These are phyloP conservation scores for Nothopassalora personata DNA, from an alignment of 2,329 filamentous ascomycete species.

Conservation along the genomic window DNA sequence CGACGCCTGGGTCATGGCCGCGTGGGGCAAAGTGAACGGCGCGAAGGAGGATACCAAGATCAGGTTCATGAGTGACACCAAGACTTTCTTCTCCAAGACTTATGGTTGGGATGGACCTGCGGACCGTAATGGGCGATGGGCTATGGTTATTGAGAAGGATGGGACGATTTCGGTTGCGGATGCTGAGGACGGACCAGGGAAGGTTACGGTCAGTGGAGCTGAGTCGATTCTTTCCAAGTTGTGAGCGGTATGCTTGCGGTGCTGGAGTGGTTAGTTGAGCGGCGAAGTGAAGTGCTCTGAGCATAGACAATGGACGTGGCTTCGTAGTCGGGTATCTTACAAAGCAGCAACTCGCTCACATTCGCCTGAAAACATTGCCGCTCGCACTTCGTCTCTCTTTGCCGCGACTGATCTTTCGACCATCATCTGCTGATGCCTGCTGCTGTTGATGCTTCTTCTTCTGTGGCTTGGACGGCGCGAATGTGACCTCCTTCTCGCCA, in stretches of 20 bases:
- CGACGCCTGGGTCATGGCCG: slow-evolving; percentile 72
- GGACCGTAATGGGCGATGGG: slow-evolving; percentile 71
- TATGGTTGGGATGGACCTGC: slow-evolving; percentile 68
- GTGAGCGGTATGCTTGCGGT: slow-evolving; percentile 4
- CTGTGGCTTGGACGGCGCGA: slow-evolving; percentile 55
- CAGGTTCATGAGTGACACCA: slow-evolving; percentile 71
- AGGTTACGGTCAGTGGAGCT: slow-evolving; percentile 42
- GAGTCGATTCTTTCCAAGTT: slow-evolving; percentile 26
- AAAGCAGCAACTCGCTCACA: slow-evolving; percentile 38
- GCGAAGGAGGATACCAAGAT: slow-evolving; percentile 66
- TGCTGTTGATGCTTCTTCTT: slow-evolving; percentile 25
- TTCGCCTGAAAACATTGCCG: slow-evolving; percentile 65
- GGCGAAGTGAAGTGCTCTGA: not conserved
- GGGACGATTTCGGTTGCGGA: slow-evolving; percentile 76
- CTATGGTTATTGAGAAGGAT: slow-evolving; percentile 66
- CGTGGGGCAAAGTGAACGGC: slow-evolving; percentile 70
- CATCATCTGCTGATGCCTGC: slow-evolving; percentile 27
- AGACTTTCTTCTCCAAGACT: slow-evolving; percentile 68
- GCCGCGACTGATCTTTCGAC: slow-evolving; percentile 24
- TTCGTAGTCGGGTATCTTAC: not conserved
- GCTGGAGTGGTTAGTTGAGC: not conserved
- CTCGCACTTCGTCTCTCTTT: slow-evolving; percentile 65
- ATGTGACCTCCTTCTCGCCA: slow-evolving; percentile 63
- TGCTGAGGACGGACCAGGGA: slow-evolving; percentile 55
- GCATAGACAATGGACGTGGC: not conserved